Evolutionary conservation across 2,329 filamentous ascomycete genomes (phyloP).

Genomic region (Ophiocordyceps sinensis): DNA sequence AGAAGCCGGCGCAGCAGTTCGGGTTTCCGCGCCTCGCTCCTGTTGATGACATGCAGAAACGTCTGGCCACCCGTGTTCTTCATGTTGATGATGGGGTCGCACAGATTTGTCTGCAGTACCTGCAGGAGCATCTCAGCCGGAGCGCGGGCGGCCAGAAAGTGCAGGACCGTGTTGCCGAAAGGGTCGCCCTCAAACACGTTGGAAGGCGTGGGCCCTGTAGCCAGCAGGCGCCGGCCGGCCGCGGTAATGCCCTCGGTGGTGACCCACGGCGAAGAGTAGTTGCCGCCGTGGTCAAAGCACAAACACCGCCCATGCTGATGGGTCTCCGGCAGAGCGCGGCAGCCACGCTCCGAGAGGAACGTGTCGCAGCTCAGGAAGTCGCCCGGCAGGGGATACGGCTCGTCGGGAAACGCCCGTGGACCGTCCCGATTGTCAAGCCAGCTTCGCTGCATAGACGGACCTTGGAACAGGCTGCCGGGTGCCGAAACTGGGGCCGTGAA

Average conservation of each 20-base stretch:
- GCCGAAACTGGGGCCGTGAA: constrained; percentile 18
- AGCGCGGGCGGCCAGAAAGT: constrained; percentile 26
- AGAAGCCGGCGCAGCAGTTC: constrained; percentile 15
- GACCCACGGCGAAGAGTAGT: constrained; percentile 15
- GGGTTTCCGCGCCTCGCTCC: constrained; percentile 17
- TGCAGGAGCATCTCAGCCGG: constrained; percentile 13
- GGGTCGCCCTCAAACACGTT: constrained; percentile 17
- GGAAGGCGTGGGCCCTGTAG: background rate
- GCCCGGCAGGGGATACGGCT: constrained; percentile 27
- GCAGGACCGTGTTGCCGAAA: constrained; percentile 33
- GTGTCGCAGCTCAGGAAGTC: constrained; percentile 29
- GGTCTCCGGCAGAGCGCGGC: constrained; percentile 7
- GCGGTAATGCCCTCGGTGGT: constrained; percentile 10
- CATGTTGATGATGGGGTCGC: constrained; percentile 8
- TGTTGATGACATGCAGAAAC: constrained; percentile 29
- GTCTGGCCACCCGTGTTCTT: constrained; percentile 32
- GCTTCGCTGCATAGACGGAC: constrained; percentile 1
- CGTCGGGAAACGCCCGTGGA: constrained; percentile 6
- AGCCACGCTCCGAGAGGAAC: constrained; percentile 7
- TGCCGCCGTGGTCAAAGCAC: constrained; percentile 12
- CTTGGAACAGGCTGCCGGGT: constrained; percentile 8
- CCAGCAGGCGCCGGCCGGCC: constrained; percentile 6
- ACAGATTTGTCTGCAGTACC: constrained; percentile 9
- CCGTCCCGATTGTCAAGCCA: constrained; percentile 17
- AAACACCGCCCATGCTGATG: constrained; percentile 14